Evolutionary conservation across 345 rosid genomes (phyloP), one percentile per base, ranked within the genome.

Genomic region (Eucalyptus rudis): DNA sequence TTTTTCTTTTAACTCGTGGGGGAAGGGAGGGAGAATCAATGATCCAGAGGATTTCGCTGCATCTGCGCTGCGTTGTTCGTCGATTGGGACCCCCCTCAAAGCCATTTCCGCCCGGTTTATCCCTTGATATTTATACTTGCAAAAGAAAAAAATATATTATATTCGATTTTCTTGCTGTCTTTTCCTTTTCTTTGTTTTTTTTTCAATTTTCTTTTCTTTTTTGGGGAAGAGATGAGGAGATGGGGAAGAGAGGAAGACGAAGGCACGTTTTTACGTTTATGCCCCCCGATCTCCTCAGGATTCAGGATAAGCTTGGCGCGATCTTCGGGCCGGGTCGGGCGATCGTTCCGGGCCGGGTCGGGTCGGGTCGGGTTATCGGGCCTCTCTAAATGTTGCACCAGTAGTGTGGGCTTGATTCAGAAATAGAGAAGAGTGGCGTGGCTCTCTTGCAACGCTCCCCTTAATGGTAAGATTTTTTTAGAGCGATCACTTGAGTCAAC

Each of bases 231-330:
- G 22, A 15, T 4, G 40, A 20, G 58, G 58, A 52, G 58, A 20
- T 19, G 40, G 40, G 4, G 10, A 4, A 5, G 43, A 33, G 12
- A 31, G 79, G 83, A n/a, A 15, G 76, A 40, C 27, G 47, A 40
- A 20, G 8, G 83, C 47, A 0, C 0, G 16, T 59, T 59, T 58
- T 59, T 59, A 59, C 66, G 14, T 59, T 59, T 59, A 25, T 59
- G 66, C 31, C 66, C 56, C 58, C 7, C 31, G 31, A 59, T 59
- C n/a, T 59, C 27, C 58, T 19, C 58, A 52, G 56, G 56, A 7
- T 4, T 59, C n/a, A 10, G n/a, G n/a, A 59, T 59, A 27, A 59
- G 66, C 31, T 25, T 59, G 66, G 66, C n/a, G n/a, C 7, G n/a
- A 25, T 6, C 68, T 62, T 6, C 15, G 8, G 33, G 7, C 5